Evolutionary conservation across 352 stramenopile genomes (phyloP).

Genomic region (Phytopythium boreale): DNA sequence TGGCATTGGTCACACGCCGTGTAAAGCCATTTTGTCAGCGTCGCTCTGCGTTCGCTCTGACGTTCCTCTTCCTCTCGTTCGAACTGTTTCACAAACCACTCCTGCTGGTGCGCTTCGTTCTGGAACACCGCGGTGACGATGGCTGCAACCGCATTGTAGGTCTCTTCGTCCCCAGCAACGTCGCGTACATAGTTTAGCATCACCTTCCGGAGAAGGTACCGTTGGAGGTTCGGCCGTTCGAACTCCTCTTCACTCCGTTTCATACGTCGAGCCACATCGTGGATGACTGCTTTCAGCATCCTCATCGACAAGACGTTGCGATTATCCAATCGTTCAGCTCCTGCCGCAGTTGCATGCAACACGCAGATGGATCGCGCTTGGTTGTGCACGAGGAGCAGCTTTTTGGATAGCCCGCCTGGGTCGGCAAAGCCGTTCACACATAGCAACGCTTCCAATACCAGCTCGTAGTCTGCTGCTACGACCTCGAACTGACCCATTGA

Average conservation of each 20-base stretch:
- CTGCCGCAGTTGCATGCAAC: not conserved
- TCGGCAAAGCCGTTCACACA: not conserved
- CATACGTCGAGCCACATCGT: constrained; percentile 3
- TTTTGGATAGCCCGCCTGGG: not conserved
- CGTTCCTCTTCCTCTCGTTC: constrained; percentile 5
- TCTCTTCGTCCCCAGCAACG: not conserved
- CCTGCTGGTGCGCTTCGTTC: constrained; percentile 5
- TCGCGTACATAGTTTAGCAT: constrained; percentile 5
- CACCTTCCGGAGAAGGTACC: constrained; percentile 8
- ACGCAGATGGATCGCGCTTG: not conserved
- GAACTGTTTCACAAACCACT: constrained; percentile 27
- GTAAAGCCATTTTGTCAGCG: constrained; percentile 8
- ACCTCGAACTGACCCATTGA: not conserved
- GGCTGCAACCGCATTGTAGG: not conserved
- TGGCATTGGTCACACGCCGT: constrained; percentile 15
- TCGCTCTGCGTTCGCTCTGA: not conserved
- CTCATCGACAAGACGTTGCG: constrained; percentile 1
- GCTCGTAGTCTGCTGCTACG: not conserved
- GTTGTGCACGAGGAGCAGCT: not conserved
- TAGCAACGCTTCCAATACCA: not conserved
- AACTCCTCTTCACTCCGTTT: constrained; percentile 9
- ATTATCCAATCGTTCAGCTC: not conserved
- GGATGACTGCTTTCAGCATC: constrained; percentile 11
- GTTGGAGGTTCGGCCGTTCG: constrained; percentile 12
- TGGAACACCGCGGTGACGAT: constrained; percentile 10